These are phyloP conservation scores for Violaceomyces palustris DNA, from an alignment of 1,284 basidiomycete genomes.

Conservation along the genomic window DNA sequence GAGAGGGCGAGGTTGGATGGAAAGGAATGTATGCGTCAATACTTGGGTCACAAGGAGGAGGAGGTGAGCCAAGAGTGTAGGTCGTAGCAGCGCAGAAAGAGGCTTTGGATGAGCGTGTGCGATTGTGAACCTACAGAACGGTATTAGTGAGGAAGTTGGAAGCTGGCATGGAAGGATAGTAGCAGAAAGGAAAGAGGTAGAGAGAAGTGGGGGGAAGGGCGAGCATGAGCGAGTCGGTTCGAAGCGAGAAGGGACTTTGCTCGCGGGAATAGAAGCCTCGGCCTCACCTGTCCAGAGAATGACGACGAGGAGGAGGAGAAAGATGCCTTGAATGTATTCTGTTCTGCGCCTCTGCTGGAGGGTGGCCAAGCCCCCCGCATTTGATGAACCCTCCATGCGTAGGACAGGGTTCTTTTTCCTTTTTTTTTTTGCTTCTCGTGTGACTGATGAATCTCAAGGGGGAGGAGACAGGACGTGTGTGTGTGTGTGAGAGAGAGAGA, in stretches of 20 bases:
- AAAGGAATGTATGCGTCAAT: background rate
- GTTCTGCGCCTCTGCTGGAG: background rate
- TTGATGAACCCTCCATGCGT: too few species aligned
- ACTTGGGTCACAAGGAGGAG: too few species aligned
- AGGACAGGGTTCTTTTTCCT: too few species aligned
- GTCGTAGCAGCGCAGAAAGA: too few species aligned
- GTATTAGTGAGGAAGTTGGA: slow-evolving; percentile 51
- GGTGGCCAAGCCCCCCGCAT: too few species aligned
- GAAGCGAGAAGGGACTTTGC: background rate
- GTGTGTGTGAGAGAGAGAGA: too few species aligned
- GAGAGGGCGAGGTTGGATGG: background rate
- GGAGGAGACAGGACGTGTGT: too few species aligned
- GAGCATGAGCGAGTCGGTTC: too few species aligned
- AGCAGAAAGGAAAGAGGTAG: background rate
- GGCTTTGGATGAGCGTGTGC: slow-evolving; percentile 1
- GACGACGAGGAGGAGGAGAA: slow-evolving; percentile 71
- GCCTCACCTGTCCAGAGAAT: slow-evolving; percentile 79
- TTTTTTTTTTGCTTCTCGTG: too few species aligned
- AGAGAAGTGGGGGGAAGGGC: too few species aligned
- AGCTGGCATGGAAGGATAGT: background rate
- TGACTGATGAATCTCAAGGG: too few species aligned
- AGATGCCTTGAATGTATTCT: slow-evolving; percentile 68
- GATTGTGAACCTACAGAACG: slow-evolving; percentile 10
- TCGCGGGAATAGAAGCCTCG: background rate
- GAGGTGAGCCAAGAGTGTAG: too few species aligned